A percentile compares a stretch with the other conserved stretches of the same genome.
These are phyloP conservation scores for Moesziomyces sp. DNA, from an alignment of 1,284 basidiomycete genomes.

Conservation along the genomic window DNA sequence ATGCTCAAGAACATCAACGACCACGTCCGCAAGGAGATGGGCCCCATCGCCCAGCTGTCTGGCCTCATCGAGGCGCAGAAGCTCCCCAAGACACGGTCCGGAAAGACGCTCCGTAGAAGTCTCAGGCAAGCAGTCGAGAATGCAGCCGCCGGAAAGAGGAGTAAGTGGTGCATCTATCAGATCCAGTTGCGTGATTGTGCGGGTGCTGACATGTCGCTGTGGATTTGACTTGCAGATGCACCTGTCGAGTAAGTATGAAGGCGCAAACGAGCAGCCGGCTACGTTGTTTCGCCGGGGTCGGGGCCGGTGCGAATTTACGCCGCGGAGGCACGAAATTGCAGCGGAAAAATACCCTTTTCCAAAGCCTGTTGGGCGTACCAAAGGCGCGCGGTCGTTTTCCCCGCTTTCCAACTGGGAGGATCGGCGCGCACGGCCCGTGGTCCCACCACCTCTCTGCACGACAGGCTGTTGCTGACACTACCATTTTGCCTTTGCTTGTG, in stretches of 20 bases:
- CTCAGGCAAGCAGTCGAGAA: slow-evolving; percentile 56
- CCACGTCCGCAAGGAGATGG: slow-evolving; percentile 60
- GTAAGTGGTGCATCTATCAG: slow-evolving; percentile 15
- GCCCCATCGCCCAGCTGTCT: slow-evolving; percentile 57
- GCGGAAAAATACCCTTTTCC: too few species aligned
- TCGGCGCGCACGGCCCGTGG: background rate
- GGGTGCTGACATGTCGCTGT: background rate
- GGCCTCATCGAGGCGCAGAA: slow-evolving; percentile 51
- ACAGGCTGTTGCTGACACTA: slow-evolving; percentile 1
- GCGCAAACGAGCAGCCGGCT: background rate
- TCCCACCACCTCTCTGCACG: too few species aligned
- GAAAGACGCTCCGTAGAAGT: slow-evolving; percentile 58
- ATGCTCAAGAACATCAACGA: slow-evolving; percentile 60
- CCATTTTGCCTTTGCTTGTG: background rate
- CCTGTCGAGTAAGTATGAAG: slow-evolving; percentile 40
- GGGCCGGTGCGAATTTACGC: background rate
- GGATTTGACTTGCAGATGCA: slow-evolving; percentile 16
- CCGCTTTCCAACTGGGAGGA: too few species aligned
- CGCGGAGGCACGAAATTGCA: too few species aligned
- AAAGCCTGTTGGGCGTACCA: too few species aligned
- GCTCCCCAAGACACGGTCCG: slow-evolving; percentile 62
- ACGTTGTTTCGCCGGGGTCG: too few species aligned
- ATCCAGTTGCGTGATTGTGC: too few species aligned
- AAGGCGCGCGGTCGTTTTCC: too few species aligned
- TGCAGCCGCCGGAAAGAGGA: slow-evolving; percentile 46